These are phyloP conservation scores for Sporobolus alterniflorus DNA, from an alignment of 202 grass and related monocot species.

Conservation along the genomic window DNA sequence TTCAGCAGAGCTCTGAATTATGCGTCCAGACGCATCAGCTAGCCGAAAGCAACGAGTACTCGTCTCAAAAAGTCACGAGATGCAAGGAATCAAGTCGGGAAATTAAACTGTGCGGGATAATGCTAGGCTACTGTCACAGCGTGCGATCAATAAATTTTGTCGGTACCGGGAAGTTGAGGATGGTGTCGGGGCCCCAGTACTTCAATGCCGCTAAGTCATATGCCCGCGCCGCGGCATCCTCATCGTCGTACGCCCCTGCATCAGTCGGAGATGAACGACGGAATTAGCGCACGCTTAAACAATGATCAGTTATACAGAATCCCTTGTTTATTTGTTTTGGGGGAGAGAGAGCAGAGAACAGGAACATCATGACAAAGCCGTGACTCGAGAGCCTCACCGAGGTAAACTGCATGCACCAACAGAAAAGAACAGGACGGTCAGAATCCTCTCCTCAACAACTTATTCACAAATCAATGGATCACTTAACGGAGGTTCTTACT, in stretches of 20 bases:
- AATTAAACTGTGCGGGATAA: background rate
- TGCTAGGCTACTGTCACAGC: background rate
- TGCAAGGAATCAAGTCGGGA: background rate
- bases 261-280: background rate
- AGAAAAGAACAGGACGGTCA: conserved; percentile 20
- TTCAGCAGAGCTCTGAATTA: background rate
- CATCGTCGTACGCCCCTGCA: conserved; percentile 87
- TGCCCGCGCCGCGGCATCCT: conserved; percentile 81
- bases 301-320: background rate
- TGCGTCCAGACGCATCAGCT: background rate
- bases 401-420: conserved; percentile 89
- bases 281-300: background rate
- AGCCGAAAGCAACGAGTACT: too few species aligned
- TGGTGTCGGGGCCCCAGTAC: conserved; percentile 88
- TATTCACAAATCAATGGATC: background rate
- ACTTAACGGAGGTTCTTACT: background rate
- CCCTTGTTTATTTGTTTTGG: background rate
- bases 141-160: conserved; percentile 30
- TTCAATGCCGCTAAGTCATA: conserved; percentile 98
- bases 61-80: background rate
- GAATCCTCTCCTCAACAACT: background rate
- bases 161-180: conserved; percentile 89
- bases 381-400: conserved; percentile 79
- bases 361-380: conserved; percentile 45
- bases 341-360: background rate